phyloP scores from a whole-genome alignment of 345 rosid genomes.

The Moringa oleifera region DNA sequence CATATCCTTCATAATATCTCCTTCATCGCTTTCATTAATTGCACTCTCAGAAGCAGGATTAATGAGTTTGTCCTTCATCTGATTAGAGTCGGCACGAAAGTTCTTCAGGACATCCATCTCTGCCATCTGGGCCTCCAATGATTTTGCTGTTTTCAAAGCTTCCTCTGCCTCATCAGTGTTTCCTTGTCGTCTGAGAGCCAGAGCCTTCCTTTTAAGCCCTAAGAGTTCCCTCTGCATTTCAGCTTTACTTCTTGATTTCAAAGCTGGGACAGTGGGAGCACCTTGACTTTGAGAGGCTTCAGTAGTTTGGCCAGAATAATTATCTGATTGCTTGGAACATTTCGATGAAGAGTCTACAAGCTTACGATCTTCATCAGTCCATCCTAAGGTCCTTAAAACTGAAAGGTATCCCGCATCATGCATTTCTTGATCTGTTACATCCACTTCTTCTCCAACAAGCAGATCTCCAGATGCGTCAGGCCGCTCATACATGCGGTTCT shows the following conservation, averaged over 20 bases:
- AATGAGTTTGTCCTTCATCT: constrained; percentile 15
- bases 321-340: constrained; percentile 21
- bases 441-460: constrained; percentile 40
- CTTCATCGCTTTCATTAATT: constrained; percentile 31
- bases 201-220: constrained; percentile 76
- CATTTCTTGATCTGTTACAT: constrained; percentile 69
- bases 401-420: constrained; percentile 57
- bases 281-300: constrained; percentile 22
- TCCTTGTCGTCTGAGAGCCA: constrained; percentile 71
- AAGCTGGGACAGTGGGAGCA: constrained; percentile 15
- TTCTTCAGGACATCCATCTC: constrained; percentile 53
- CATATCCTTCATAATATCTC: constrained; percentile 55
- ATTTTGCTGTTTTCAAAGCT: constrained; percentile 48
- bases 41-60: constrained; percentile 16
- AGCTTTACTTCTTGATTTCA: constrained; percentile 51
- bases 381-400: constrained; percentile 50
- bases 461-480: constrained; percentile 21
- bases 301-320: constrained; percentile 16
- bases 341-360: constrained; percentile 14
- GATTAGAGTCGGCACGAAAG: constrained; percentile 21
- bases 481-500: constrained; percentile 18
- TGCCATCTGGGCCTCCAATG: constrained; percentile 50
- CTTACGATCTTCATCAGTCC: constrained; percentile 54
- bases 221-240: constrained; percentile 85
- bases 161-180: constrained; percentile 75